Percentiles rank a stretch among this genome's conserved stretches.
Conservation (phyloP, 1,284 basidiomycete genomes). For the Moniliella sp. region DNA sequence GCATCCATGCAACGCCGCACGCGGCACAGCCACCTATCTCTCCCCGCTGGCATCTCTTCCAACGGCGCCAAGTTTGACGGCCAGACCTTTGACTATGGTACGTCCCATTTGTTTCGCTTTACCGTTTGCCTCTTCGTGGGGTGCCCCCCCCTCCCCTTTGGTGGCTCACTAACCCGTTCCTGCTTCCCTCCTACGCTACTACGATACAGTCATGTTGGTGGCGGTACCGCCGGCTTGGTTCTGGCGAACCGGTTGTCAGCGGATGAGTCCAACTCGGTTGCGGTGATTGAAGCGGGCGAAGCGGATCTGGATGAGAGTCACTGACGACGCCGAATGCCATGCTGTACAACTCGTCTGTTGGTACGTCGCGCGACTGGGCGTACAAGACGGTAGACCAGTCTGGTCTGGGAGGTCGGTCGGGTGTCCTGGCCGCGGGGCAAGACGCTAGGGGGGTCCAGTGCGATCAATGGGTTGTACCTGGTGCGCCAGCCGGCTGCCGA, state of each 20-base stretch:
- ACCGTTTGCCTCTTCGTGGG: too few species aligned
- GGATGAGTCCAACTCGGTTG: constrained; percentile 15
- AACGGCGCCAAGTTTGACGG: too few species aligned
- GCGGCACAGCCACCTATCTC: too few species aligned
- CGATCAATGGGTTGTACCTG: constrained; percentile 36
- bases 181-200: too few species aligned
- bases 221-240: constrained; percentile 42
- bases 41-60: too few species aligned
- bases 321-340: constrained; percentile 1
- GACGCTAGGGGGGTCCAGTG: constrained; percentile 37
- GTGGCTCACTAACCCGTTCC: too few species aligned
- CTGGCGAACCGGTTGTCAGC: constrained; percentile 14
- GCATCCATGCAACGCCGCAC: too few species aligned
- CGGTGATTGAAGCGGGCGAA: constrained; percentile 40
- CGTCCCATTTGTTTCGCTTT: too few species aligned
- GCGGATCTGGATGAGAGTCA: constrained; percentile 1
- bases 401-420: constrained; percentile 7
- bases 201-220: constrained; percentile 13
- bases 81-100: too few species aligned
- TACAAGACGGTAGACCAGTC: constrained; percentile 9
- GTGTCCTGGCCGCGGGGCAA: constrained; percentile 34
- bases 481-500: constrained; percentile 25
- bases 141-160: too few species aligned
- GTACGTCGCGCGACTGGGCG: constrained; percentile 16
- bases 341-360: constrained; percentile 9